phyloP scores from a whole-genome alignment of 306 rosid genomes.

The Begonia peltatifolia region DNA sequence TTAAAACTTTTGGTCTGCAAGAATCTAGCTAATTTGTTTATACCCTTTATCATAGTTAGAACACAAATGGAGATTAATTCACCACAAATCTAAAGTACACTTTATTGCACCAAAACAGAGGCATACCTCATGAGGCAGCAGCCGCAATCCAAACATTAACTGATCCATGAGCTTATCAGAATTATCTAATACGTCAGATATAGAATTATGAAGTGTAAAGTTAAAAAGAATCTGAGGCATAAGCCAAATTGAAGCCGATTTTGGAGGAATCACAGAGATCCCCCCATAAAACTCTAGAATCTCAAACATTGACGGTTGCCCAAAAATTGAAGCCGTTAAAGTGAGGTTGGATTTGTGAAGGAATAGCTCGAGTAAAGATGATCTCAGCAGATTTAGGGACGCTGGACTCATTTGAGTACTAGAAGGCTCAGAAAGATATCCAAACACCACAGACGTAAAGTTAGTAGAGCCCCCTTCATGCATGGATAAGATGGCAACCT shows the following conservation, averaged over 20 bases:
- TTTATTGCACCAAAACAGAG: constrained; percentile 8
- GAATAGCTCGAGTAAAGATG: constrained; percentile 49
- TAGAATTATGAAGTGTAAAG: constrained; percentile 70
- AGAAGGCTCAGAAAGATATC: constrained; percentile 66
- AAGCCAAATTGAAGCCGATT: constrained; percentile 50
- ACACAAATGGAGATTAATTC: too few relatives aligned
- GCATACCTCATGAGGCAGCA: constrained; percentile 60
- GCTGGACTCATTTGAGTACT: constrained; percentile 49
- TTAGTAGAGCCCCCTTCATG: constrained; percentile 37
- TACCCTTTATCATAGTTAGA: too few relatives aligned
- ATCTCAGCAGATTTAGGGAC: constrained; percentile 57
- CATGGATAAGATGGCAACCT: constrained; percentile 78
- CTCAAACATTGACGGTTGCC: constrained; percentile 58
- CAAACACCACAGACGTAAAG: constrained; percentile 57
- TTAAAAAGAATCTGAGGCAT: constrained; percentile 60
- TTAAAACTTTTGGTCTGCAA: too few relatives aligned
- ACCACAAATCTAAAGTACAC: neutral
- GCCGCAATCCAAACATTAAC: constrained; percentile 51
- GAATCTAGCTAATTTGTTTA: too few relatives aligned
- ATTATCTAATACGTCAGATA: constrained; percentile 41
- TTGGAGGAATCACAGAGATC: constrained; percentile 55
- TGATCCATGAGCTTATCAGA: constrained; percentile 46
- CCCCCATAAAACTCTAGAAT: constrained; percentile 68
- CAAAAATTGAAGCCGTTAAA: constrained; percentile 49
- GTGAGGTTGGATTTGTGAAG: constrained; percentile 65